Evolutionary conservation across 129 eudicot species (phyloP), one percentile per base, ranked within the genome.

Genomic region (Ambrosia trifida): DNA sequence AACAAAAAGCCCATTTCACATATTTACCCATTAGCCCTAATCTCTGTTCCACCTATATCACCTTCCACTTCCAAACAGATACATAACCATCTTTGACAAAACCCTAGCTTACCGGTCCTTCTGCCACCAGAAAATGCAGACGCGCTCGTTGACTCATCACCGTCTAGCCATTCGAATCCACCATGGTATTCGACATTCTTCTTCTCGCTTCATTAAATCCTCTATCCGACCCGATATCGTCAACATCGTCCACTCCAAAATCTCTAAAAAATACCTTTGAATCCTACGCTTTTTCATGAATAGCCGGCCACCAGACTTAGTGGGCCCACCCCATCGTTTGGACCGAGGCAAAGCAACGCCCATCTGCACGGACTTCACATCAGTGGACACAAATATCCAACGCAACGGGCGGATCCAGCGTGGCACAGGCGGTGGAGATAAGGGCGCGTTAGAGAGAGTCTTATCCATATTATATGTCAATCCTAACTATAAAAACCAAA

Each of bases 281-380:
- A 17, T 91, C 96, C 17, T 88, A 88, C 84, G 91, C 89, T 69
- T 89, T 85, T 0, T 85, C 91, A 36, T 36, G 76, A 11, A 75
- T 73, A 7, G 89, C 96, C 70, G 91, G 96, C 16, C 89, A 88
- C 82, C 89, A 88, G 76, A 88, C 96, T 72, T 88, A 24, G 28
- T 24, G 28, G 28, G 28, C 28, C 28, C 28, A 24, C 28, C 28
- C 28, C 28, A 24, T 24, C 28, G 28, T 24, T 24, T 24, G 28
- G 28, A 24, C 28, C 1, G 28, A 24, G 28, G 28, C 28, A 24
- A 24, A 24, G 1, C 28, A 24, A 24, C 28, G 28, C 28, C 28
- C 28, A 24, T 24, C 28, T 24, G 28, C 28, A 24, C 28, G 28
- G 1, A 24, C 28, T 24, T 24, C 28, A 24, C 28, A 24, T 24